Evolutionary conservation across 257 asterid species (phyloP).

Genomic region (Solanum appendiculatum): DNA sequence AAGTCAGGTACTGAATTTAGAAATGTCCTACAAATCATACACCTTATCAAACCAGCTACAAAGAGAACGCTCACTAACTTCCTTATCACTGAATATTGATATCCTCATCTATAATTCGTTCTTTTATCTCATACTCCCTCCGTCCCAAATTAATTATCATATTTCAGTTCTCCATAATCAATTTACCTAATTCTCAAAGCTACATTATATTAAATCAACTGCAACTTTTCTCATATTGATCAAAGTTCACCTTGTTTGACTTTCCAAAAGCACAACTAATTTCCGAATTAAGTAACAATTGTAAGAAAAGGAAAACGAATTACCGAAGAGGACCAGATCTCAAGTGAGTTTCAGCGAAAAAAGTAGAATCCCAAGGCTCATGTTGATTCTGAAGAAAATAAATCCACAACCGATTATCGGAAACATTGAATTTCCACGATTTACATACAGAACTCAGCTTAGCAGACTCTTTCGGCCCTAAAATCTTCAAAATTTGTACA

Average conservation of each 20-base stretch:
- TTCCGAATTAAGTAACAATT: not conserved
- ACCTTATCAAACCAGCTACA: not conserved
- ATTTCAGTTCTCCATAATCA: not conserved
- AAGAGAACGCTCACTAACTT: not conserved
- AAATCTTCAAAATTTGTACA: conserved; percentile 40
- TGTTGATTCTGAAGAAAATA: conserved; percentile 71
- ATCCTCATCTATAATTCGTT: not conserved
- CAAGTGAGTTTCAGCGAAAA: conserved; percentile 74
- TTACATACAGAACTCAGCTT: conserved; percentile 65
- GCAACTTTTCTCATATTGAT: not conserved
- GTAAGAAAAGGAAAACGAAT: not conserved
- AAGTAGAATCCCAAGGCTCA: conserved; percentile 74
- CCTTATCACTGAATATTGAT: not conserved
- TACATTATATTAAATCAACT: not conserved
- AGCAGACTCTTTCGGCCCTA: conserved; percentile 81
- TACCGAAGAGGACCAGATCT: conserved; percentile 84
- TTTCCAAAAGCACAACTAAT: not conserved
- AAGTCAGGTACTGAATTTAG: conserved; percentile 64
- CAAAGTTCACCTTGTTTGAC: not conserved
- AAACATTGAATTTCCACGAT: conserved; percentile 56
- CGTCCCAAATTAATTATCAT: not conserved
- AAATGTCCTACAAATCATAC: conserved; percentile 45
- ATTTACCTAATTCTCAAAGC: too few species aligned
- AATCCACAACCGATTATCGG: conserved; percentile 88
- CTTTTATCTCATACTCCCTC: not conserved